Conservation (phyloP, 306 rosid species). For the Trifolium repens region DNA sequence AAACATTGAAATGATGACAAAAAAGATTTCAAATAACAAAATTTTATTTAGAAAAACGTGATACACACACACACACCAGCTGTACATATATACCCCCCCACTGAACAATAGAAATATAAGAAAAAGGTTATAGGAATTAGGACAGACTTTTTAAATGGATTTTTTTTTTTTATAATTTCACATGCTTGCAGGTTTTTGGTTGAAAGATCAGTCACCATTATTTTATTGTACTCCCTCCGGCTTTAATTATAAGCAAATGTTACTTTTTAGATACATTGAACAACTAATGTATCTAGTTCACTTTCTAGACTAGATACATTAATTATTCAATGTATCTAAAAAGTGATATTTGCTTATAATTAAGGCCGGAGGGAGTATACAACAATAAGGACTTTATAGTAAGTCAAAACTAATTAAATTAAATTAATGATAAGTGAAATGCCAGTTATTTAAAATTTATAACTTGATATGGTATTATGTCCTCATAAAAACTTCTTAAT, state of each 20-base stretch:
- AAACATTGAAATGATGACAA: slow-evolving; percentile 14
- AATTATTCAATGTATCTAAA: no score
- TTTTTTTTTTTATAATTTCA: not conserved
- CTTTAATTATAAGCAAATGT: no score
- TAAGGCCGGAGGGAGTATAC: no score
- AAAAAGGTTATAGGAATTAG: not conserved
- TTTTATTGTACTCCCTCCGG: no score
- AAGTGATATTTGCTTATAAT: no score
- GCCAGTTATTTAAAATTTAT: not conserved
- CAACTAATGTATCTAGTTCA: no score
- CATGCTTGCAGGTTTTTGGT: not conserved
- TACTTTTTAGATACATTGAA: no score
- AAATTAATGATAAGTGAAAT: not conserved
- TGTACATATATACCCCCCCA: slow-evolving; percentile 1
- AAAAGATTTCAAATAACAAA: not conserved
- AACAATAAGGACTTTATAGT: not conserved
- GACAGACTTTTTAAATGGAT: not conserved
- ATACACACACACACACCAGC: not conserved
- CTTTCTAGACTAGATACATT: no score
- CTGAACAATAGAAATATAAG: not conserved
- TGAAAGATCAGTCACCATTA: not conserved
- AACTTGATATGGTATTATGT: not conserved
- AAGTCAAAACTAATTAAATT: not conserved
- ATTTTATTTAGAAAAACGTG: not conserved
- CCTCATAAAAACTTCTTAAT: not conserved